Evolutionary conservation across 805 yeast genomes (phyloP), one percentile per base, ranked within the genome.

Genomic region (Tetrapisispora taiwanensis): DNA sequence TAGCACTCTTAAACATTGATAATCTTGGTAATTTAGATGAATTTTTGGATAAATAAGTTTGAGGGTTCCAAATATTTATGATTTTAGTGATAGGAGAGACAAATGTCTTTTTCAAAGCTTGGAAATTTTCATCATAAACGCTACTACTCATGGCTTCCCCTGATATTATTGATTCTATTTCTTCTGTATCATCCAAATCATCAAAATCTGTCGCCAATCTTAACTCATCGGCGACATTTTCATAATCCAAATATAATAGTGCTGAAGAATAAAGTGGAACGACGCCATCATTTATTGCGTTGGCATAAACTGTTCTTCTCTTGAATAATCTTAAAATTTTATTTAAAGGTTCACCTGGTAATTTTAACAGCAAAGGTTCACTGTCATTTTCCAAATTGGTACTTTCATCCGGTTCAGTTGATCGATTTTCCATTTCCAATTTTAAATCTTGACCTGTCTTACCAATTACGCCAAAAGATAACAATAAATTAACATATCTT

Each of bases 381-480:
- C 15, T 37, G 32, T 67, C 70, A 14, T 63, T 59, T 32, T 71
- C 74, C 2, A 66, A 45, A 18, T 15, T 26, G 6, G 7, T 27
- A 24, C 3, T 10, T 12, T 5, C 17, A 17, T 17, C 17, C 9
- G 17, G 3, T 5, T 37, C 40, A 10, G 6, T 9, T 15, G 32
- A 4, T 12, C 10, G 19, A 18, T 15, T 15, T 33, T 62, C 65
- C n/a, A 44, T 51, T 46, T 73, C 72, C 33, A 84, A 64, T 0
- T 87, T 84, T 47, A 84, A 62, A 58, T 84, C 94, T 56, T 78
- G 84, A 1, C 95, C 95, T 0, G 94, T 81, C 54, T 75, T 78
- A 1, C 95, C 95, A 13, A 81, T 84, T 17, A 82, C 71, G 0
- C 95, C 95, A 35, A 81, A 78, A 57, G 76, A 75, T 14, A 84